Evolutionary conservation across 768 basidiomycete genomes (phyloP), one percentile per base, ranked within the genome.

Genomic region (Sporobolomyces roseus): DNA sequence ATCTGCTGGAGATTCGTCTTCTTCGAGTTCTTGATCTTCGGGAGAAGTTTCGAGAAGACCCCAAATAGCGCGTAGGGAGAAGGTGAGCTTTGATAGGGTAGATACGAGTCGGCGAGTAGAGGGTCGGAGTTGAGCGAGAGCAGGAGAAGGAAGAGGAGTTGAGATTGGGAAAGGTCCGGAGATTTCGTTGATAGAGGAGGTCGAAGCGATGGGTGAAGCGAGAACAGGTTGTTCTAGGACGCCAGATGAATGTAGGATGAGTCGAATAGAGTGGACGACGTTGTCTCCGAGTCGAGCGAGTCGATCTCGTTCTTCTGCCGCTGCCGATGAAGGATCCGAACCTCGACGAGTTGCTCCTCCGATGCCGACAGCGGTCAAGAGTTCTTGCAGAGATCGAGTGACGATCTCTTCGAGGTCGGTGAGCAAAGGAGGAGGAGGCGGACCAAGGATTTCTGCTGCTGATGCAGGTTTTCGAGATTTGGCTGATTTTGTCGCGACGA

Each of bases 81-180:
- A 84, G 35, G 94, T 89, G 33, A 97, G 82, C 77, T 93, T 88
- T 25, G 90, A 93, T 13, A 94, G 81, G 0, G 91, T 91, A 12
- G 91, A 89, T 3, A 91, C 90, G 36, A 94, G 88, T 74, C 76
- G 74, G 19, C 76, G 76, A 41, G 77, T 74, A 9, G 58, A 41
- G 17, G 74, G 75, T 1, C 74, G 74, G 52, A 80, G 78, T 29
- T 78, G 75, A 27, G 66, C 63, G 19, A 70, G 64, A 7, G 63
- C 61, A 7, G 67, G 19, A 3, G 59, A 61, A n/a, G 72, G 30
- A 16, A 70, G 66, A 9, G 69, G 32, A 41, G 36, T 4, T 0
- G 50, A n/a, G 1, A 13, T 36, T 4, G 52, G n/a, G 56, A 49
- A 46, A 17, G 64, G 23, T 16, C 49, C 53, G 49, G 16, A 27